Evolutionary conservation across 1,139 yeast genomes (phyloP).

Genomic region (Pichia sp.): DNA sequence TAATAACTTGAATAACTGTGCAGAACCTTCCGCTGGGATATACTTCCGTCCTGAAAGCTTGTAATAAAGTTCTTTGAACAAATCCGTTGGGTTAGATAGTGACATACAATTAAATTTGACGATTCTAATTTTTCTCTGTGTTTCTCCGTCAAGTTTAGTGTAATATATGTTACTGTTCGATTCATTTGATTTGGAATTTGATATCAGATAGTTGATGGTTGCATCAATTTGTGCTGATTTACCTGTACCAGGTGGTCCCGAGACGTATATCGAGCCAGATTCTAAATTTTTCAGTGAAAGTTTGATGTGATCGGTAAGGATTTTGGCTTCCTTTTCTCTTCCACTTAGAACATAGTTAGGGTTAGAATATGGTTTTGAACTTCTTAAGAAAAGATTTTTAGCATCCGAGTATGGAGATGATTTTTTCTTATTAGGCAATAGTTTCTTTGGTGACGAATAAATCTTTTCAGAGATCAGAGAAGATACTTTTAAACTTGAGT

Average conservation of each 20-base stretch:
- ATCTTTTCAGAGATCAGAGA: too few relatives aligned
- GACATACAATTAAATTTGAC: constrained; percentile 78
- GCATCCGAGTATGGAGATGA: constrained; percentile 30
- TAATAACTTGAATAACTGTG: constrained; percentile 6
- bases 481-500: neutral
- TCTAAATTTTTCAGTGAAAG: constrained; percentile 38
- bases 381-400: constrained; percentile 28
- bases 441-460: too few relatives aligned
- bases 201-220: constrained; percentile 34
- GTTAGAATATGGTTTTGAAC: constrained; percentile 18
- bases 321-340: constrained; percentile 58
- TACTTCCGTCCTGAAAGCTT: constrained; percentile 30
- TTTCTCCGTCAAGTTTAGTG: neutral
- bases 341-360: constrained; percentile 40
- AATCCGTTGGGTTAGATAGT: constrained; percentile 52
- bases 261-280: constrained; percentile 73
- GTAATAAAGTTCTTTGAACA: constrained; percentile 53
- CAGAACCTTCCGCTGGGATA: neutral
- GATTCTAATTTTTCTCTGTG: constrained; percentile 33
- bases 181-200: neutral
- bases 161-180: neutral
- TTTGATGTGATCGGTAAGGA: constrained; percentile 47
- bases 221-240: constrained; percentile 83
- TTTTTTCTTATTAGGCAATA: neutral
- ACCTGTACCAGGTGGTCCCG: constrained; percentile 99